Evolutionary conservation across 1,139 yeast genomes (phyloP).

Genomic region (Debaryomyces coudertii): DNA sequence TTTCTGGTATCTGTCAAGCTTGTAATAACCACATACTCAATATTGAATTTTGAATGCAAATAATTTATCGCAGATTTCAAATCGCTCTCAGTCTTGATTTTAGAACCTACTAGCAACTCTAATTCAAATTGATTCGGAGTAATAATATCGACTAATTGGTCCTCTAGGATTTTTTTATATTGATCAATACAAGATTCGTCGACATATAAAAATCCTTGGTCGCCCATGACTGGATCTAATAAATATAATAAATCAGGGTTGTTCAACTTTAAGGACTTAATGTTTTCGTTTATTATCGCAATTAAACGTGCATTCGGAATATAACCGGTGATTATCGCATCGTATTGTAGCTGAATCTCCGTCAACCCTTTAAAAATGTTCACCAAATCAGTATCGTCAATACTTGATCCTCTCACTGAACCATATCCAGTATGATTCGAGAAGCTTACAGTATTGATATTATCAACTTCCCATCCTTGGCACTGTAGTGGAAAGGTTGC

Average conservation of each 20-base stretch:
- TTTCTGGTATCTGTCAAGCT: constrained; percentile 24
- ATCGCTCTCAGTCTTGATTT: constrained; percentile 42
- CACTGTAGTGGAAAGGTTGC: constrained; percentile 47
- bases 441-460: constrained; percentile 44
- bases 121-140: constrained; percentile 95
- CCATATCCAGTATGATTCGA: constrained; percentile 55
- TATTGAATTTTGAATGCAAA: constrained; percentile 54
- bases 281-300: constrained; percentile 19
- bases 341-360: constrained; percentile 31
- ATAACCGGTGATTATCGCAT: constrained; percentile 40
- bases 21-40: constrained; percentile 71
- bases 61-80: constrained; percentile 49
- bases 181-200: constrained; percentile 66
- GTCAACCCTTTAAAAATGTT: constrained; percentile 44
- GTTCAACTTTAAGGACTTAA: constrained; percentile 18
- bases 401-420: constrained; percentile 32
- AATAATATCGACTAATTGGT: constrained; percentile 61
- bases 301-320: constrained; percentile 39
- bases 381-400: constrained; percentile 13
- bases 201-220: constrained; percentile 82
- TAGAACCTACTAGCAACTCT: constrained; percentile 64
- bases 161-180: constrained; percentile 58
- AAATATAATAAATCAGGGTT: constrained; percentile 51
- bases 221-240: constrained; percentile 94
- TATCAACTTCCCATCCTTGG: constrained; percentile 50